A percentile compares a stretch with the other conserved stretches of the same genome.
These are phyloP conservation scores for Kuraishia hungarica DNA, from an alignment of 805 yeast genomes.

Conservation along the genomic window DNA sequence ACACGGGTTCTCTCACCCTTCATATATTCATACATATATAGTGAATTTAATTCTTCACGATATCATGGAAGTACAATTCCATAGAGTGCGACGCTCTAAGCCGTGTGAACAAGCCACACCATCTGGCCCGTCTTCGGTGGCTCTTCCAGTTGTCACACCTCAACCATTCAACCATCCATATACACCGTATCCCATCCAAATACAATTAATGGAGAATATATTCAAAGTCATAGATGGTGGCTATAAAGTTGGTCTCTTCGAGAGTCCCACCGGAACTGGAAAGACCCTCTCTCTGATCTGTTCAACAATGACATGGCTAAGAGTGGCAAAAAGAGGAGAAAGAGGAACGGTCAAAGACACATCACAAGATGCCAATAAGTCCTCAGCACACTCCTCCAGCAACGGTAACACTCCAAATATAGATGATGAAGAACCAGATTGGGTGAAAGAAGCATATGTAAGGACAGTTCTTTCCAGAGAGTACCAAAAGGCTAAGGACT, in stretches of 20 bases:
- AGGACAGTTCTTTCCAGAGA: conserved; percentile 23
- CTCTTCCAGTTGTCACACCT: background rate
- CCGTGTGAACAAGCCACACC: background rate
- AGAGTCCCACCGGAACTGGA: conserved; percentile 94
- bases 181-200: conserved; percentile 71
- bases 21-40: no score
- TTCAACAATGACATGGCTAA: conserved; percentile 75
- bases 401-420: conserved; percentile 13
- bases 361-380: conserved; percentile 9
- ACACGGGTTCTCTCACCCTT: no score
- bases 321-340: conserved; percentile 26
- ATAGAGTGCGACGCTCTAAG: background rate
- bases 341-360: conserved; percentile 8
- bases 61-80: background rate
- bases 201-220: conserved; percentile 67
- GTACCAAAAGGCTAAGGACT: conserved; percentile 23
- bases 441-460: conserved; percentile 21
- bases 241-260: conserved; percentile 72
- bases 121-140: background rate
- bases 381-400: background rate
- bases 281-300: conserved; percentile 85
- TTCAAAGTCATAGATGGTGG: conserved; percentile 45
- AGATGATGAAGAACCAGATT: conserved; percentile 33
- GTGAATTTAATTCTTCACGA: background rate
- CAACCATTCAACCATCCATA: conserved; percentile 63